A percentile compares a stretch with the other conserved stretches of the same genome.
Evolutionary conservation across 2,329 filamentous ascomycete species (phyloP).

Genomic region (Aspergillus pseudonomiae): DNA sequence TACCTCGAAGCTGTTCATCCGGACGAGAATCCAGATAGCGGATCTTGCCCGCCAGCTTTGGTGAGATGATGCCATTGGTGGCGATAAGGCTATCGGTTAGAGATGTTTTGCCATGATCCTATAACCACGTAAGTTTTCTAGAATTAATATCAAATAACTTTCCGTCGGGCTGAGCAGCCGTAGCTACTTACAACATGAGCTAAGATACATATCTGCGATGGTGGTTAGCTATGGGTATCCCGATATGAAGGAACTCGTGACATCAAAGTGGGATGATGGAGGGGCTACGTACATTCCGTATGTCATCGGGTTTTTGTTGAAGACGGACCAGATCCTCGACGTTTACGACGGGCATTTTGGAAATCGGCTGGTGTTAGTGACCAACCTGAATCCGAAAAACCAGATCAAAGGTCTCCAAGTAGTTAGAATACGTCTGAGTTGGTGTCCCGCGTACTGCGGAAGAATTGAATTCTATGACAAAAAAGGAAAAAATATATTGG

Average conservation of each 20-base stretch:
- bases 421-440: conserved; percentile 15
- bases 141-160: conserved; percentile 10
- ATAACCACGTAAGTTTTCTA: conserved; percentile 21
- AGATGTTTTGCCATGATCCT: conserved; percentile 98
- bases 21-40: conserved; percentile 94
- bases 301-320: conserved; percentile 82
- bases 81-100: conserved; percentile 94
- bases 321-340: conserved; percentile 88
- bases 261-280: conserved; percentile 37
- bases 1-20: conserved; percentile 92
- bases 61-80: conserved; percentile 98
- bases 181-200: conserved; percentile 74
- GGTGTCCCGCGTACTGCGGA: conserved; percentile 16
- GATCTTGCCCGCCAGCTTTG: conserved; percentile 96
- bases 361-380: conserved; percentile 16
- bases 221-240: conserved; percentile 32
- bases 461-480: conserved; percentile 2
- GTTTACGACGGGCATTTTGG: conserved; percentile 84
- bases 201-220: conserved; percentile 80
- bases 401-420: conserved; percentile 15
- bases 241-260: conserved; percentile 11
- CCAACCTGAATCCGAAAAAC: conserved; percentile 12
- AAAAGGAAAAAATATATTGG: conserved; percentile 21
- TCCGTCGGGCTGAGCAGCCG: neutral
- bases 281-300: conserved; percentile 76